A percentile compares a stretch with the other conserved stretches of the same genome.
These are phyloP conservation scores for Aegle marmelos DNA, from an alignment of 345 rosid genomes.

Conservation along the genomic window DNA sequence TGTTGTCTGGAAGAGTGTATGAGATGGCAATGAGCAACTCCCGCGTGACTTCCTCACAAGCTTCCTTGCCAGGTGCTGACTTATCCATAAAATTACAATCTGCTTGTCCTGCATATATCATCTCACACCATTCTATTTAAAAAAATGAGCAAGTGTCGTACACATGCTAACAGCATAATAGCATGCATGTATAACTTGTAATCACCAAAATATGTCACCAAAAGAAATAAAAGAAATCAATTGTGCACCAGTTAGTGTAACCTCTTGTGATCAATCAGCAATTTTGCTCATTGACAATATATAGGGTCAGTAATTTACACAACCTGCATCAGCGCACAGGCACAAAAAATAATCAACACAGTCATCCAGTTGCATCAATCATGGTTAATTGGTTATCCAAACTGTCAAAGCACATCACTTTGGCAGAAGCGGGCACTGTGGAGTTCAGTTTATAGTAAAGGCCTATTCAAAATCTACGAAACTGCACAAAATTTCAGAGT, in stretches of 20 bases:
- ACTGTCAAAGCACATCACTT: not conserved
- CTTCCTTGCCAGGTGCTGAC: conserved; percentile 14
- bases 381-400: not conserved
- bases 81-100: conserved; percentile 30
- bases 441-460: not conserved
- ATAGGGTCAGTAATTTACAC: not conserved
- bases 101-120: conserved; percentile 8
- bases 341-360: not conserved
- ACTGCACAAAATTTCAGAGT: not conserved
- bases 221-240: not conserved
- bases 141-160: not conserved
- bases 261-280: not conserved
- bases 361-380: not conserved
- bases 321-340: not conserved
- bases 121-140: not conserved
- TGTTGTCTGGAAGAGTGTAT: conserved; percentile 20
- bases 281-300: not conserved
- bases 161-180: not conserved
- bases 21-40: conserved; percentile 30
- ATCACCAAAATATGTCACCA: not conserved
- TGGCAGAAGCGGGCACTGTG: not conserved
- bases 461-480: not conserved
- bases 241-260: not conserved
- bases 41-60: conserved; percentile 21
- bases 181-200: not conserved